phyloP scores from a whole-genome alignment of 805 yeast species.

The Spathaspora arborariae region DNA sequence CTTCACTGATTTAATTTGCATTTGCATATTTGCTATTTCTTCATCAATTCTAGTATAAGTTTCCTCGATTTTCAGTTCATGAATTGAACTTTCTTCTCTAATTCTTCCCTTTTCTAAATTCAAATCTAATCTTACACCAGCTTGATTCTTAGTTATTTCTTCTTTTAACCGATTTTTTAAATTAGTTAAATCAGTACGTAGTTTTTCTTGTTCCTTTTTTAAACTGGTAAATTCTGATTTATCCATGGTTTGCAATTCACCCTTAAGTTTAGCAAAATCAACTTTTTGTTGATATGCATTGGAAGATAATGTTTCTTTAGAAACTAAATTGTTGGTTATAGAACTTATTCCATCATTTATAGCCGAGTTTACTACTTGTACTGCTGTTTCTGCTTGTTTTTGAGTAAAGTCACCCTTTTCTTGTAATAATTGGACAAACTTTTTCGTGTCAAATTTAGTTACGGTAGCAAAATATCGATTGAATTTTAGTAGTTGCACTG shows the following conservation, averaged over 20 bases:
- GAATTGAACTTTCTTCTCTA: conserved; percentile 88
- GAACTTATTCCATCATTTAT: conserved; percentile 76
- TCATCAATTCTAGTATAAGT: conserved; percentile 94
- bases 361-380: conserved; percentile 67
- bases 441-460: conserved; percentile 70
- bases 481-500: background rate
- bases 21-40: conserved; percentile 90
- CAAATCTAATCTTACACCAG: conserved; percentile 85
- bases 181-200: conserved; percentile 81
- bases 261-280: conserved; percentile 90
- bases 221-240: conserved; percentile 77
- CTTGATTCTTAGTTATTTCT: conserved; percentile 85
- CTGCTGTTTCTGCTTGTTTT: conserved; percentile 77
- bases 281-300: conserved; percentile 94
- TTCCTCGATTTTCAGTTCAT: conserved; percentile 90
- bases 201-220: conserved; percentile 81
- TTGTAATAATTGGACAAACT: conserved; percentile 63
- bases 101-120: conserved; percentile 94
- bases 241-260: conserved; percentile 86
- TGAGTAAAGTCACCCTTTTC: conserved; percentile 65
- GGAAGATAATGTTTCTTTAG: conserved; percentile 76
- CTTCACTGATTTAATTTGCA: conserved; percentile 92
- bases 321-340: conserved; percentile 74
- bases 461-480: conserved; percentile 20
- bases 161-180: conserved; percentile 81